A percentile compares a stretch with the other conserved stretches of the same genome.
Evolutionary conservation across 192 early-diverging fungal genomes (phyloP).

Genomic region (Thoreauomyces humboldtii): DNA sequence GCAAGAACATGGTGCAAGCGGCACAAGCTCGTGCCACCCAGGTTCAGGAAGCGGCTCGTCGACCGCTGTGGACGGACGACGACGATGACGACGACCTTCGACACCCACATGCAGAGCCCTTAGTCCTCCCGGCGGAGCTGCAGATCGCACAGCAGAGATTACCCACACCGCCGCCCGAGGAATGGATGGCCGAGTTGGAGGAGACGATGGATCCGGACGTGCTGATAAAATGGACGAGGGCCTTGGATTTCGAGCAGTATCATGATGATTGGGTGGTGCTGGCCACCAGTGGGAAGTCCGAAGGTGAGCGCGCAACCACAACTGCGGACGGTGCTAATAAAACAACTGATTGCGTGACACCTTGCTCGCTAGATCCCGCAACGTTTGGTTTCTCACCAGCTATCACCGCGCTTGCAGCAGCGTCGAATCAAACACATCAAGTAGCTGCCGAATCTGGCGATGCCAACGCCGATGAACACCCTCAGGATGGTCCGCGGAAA

Average conservation of each 20-base stretch:
- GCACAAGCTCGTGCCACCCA: not conserved
- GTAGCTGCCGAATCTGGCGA: not conserved
- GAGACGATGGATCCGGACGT: slow-evolving; percentile 39
- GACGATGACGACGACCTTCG: not conserved
- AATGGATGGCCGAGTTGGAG: slow-evolving; percentile 35
- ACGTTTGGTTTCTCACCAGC: not conserved
- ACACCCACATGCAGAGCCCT: no score
- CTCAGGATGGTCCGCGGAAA: not conserved
- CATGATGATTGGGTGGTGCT: slow-evolving; percentile 43
- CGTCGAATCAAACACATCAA: not conserved
- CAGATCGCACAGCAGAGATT: not conserved
- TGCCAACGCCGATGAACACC: not conserved
- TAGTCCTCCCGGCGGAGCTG: no score
- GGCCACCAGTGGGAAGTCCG: slow-evolving; percentile 43
- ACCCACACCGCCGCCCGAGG: slow-evolving; percentile 13
- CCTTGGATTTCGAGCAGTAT: slow-evolving; percentile 52
- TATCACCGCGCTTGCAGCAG: not conserved
- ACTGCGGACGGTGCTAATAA: not conserved
- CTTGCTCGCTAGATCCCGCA: slow-evolving; percentile 11
- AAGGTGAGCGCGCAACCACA: slow-evolving; percentile 41
- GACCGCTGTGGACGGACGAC: not conserved
- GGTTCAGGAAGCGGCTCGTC: not conserved
- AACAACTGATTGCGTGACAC: not conserved
- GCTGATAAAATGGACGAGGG: slow-evolving; percentile 47
- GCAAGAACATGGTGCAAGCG: not conserved